A percentile compares a stretch with the other conserved stretches of the same genome.
These are phyloP conservation scores for Lotmaria passim DNA, from an alignment of 208 protist genomes.

Conservation along the genomic window DNA sequence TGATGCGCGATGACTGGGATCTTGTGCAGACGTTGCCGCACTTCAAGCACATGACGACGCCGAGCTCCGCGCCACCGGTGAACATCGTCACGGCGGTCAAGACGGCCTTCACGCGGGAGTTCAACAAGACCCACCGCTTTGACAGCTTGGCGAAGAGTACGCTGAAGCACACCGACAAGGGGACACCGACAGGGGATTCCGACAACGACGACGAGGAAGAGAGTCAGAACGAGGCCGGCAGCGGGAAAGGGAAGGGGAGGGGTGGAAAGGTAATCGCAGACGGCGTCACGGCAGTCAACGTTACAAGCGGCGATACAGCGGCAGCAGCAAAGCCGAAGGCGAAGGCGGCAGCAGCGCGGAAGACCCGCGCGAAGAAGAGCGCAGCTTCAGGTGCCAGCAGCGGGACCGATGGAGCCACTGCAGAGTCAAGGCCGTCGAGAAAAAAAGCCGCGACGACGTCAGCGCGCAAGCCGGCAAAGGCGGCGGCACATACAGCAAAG, in stretches of 20 bases:
- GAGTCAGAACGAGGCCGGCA: conserved; percentile 1
- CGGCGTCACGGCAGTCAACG: conserved; percentile 26
- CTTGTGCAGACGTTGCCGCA: conserved; percentile 74
- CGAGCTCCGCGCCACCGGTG: conserved; percentile 21
- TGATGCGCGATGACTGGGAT: conserved; percentile 92
- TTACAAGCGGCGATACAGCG: conserved; percentile 1
- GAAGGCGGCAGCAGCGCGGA: conserved; percentile 18
- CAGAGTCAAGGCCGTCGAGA: conserved; percentile 22
- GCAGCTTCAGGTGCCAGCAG: neutral
- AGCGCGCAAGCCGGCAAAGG: conserved; percentile 26
- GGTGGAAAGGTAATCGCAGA: conserved; percentile 17
- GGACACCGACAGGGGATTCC: neutral
- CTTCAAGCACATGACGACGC: conserved; percentile 73
- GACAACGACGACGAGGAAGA: conserved; percentile 34
- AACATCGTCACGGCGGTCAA: conserved; percentile 82
- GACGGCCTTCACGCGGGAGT: conserved; percentile 88
- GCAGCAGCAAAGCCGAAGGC: conserved; percentile 23
- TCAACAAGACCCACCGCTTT: conserved; percentile 85
- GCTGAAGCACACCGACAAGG: conserved; percentile 47
- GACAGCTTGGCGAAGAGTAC: conserved; percentile 72
- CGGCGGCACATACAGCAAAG: conserved; percentile 8
- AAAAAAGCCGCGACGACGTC: conserved; percentile 37
- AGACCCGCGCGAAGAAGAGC: conserved; percentile 34
- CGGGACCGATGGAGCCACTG: neutral
- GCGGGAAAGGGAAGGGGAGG: conserved; percentile 17